A percentile compares a stretch with the other conserved stretches of the same genome.
phyloP scores from a whole-genome alignment of 176 grass and related monocot genomes.

The Cenchrus americanus region DNA sequence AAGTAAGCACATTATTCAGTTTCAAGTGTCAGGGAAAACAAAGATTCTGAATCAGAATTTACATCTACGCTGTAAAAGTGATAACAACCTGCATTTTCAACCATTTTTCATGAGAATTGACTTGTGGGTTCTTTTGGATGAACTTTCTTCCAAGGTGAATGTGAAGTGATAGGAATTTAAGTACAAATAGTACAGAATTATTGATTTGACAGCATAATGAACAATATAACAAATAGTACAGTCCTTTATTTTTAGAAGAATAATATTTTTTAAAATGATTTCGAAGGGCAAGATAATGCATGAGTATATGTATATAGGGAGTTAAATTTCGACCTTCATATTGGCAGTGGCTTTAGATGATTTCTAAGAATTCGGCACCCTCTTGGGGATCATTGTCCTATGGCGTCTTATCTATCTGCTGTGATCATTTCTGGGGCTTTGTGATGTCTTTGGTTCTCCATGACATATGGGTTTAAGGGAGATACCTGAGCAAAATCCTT shows the following conservation, averaged over 20 bases:
- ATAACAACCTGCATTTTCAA: neutral
- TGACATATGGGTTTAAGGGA: neutral
- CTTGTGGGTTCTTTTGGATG: neutral
- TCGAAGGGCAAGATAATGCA: neutral
- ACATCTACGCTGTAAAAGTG: neutral
- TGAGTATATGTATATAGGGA: neutral
- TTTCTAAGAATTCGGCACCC: neutral
- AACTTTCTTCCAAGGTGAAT: constrained; percentile 1
- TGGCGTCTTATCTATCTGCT: neutral
- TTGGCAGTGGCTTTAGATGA: neutral
- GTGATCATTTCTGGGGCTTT: neutral
- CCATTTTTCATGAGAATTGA: neutral
- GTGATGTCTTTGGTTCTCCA: constrained; percentile 18
- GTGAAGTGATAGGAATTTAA: neutral
- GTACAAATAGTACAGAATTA: neutral
- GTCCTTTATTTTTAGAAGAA: neutral
- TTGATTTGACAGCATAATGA: neutral
- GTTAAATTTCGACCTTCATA: neutral
- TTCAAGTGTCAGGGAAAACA: neutral
- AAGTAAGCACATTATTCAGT: neutral
- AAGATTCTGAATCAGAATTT: neutral
- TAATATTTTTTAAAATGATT: neutral
- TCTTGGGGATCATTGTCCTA: neutral
- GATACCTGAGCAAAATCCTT: neutral
- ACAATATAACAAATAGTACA: neutral